A percentile compares a stretch with the other conserved stretches of the same genome.
These are phyloP conservation scores for Saccharomycopsis malanga DNA, from an alignment of 805 yeast genomes.

Conservation along the genomic window DNA sequence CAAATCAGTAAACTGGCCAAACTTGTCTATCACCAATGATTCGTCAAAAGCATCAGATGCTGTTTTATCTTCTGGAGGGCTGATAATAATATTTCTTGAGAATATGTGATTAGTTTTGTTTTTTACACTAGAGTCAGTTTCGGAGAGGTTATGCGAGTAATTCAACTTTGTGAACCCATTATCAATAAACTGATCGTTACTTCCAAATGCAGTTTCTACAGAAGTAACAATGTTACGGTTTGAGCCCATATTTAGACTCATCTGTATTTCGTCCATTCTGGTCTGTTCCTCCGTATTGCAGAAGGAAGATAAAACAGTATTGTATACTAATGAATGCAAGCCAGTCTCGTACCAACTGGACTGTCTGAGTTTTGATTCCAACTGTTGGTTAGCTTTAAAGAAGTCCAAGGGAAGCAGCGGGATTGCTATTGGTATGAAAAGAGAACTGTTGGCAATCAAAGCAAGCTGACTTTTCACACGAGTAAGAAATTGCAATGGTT, in stretches of 20 bases:
- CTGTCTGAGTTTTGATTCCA: constrained; percentile 7
- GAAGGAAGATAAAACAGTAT: constrained; percentile 36
- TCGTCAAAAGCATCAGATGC: constrained; percentile 1
- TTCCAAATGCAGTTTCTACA: constrained; percentile 10
- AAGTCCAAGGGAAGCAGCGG: constrained; percentile 24
- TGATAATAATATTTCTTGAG: constrained; percentile 26
- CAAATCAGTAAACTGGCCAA: constrained; percentile 15
- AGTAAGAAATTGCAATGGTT: constrained; percentile 27
- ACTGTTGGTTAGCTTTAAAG: constrained; percentile 15
- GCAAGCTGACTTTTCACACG: constrained; percentile 41
- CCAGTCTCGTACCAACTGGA: constrained; percentile 39
- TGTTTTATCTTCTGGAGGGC: constrained; percentile 14
- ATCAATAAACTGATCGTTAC: constrained; percentile 1
- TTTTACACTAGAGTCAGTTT: not conserved
- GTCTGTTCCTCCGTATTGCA: constrained; percentile 30
- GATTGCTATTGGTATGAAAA: constrained; percentile 48
- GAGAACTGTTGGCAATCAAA: constrained; percentile 41
- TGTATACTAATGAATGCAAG: constrained; percentile 36
- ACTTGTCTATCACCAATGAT: constrained; percentile 14
- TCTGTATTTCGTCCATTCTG: constrained; percentile 39
- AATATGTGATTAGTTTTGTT: constrained; percentile 24
- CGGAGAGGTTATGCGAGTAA: not conserved
- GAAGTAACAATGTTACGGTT: constrained; percentile 8
- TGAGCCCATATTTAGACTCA: constrained; percentile 29
- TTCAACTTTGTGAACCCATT: not conserved